Base-by-base conservation (phyloP, 2,329 filamentous ascomycete species). In the Fusarium aywerte region DNA sequence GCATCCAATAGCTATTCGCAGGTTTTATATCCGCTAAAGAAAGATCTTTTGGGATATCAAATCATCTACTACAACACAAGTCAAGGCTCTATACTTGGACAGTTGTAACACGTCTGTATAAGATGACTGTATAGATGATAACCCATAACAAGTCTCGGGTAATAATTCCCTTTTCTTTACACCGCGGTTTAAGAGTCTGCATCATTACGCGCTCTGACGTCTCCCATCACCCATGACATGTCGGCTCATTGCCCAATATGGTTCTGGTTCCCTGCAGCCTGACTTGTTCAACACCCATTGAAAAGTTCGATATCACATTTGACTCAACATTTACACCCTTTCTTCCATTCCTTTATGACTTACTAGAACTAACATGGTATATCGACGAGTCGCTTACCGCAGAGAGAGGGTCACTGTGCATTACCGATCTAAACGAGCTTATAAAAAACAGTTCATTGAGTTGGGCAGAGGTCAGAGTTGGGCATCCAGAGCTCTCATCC, bases 201-300 rank as follows among this genome's bases (percentile, higher is more conserved):
- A 56, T 27, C 45, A 32, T 35, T 25, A 67, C 56, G 65, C 62
- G 52, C 51, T 52, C 38, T 40, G 49, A 66, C 51, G 36, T 40
- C 39, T 38, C 27, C 32, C 18, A 18, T 25, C 50, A 33, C 21
- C 6, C 7, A 18, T 38, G 59, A 33, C 49, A 31, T 39, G 27
- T 47, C 31, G 21, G 47, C 29, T 52, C 43, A 31, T 58, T 23
- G 49, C 66, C 62, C 66, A 69, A 67, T 51, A 54, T 35, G 53
- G 39, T 39, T 49, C n/a, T 36, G 33, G 45, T 48, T 50, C 43
- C 51, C 55, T 67, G 58, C 50, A 59, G 58, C 35, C 67, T 43
- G 66, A 67, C 39, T 55, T 65, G 29, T 66, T 55, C 43, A 62
- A 48, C 43, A 33, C 50, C 31, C 50, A 61, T 66, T 45, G 13